These are phyloP conservation scores for Pontederia paniculata DNA, from an alignment of 176 grass and related monocot genomes.

Conservation along the genomic window DNA sequence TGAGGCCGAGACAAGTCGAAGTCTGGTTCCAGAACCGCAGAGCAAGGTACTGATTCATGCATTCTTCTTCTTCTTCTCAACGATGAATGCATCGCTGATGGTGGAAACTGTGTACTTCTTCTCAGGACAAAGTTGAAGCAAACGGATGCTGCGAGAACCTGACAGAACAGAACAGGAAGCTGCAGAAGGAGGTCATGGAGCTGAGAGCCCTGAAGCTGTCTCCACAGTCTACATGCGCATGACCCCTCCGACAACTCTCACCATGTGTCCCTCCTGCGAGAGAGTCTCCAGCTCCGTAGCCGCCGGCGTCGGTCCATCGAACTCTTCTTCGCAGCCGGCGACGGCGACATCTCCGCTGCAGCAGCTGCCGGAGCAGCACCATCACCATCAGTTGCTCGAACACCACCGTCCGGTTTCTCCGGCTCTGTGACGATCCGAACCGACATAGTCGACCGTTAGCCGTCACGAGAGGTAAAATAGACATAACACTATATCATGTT, in stretches of 20 bases:
- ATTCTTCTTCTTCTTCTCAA: not conserved
- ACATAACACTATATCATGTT: too few relatives aligned
- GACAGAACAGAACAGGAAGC: constrained; percentile 3
- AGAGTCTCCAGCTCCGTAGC: too few relatives aligned
- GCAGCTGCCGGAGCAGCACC: too few relatives aligned
- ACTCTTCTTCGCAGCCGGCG: too few relatives aligned
- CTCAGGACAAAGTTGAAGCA: constrained; percentile 7
- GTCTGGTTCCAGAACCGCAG: constrained; percentile 74
- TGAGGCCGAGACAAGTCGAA: constrained; percentile 53
- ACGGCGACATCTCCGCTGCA: too few relatives aligned
- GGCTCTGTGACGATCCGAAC: too few relatives aligned
- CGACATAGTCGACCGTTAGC: too few relatives aligned
- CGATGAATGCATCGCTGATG: not conserved
- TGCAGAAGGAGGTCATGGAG: constrained; percentile 1
- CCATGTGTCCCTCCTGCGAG: constrained; percentile 4
- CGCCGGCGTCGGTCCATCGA: too few relatives aligned
- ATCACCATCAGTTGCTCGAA: too few relatives aligned
- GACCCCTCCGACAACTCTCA: constrained; percentile 3
- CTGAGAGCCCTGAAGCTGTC: constrained; percentile 5
- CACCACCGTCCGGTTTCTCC: too few relatives aligned
- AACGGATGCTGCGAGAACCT: not conserved
- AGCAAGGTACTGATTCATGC: constrained; percentile 30
- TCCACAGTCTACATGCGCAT: constrained; percentile 4
- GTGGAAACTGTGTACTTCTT: not conserved
- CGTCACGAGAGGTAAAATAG: too few relatives aligned